Evolutionary conservation across 345 rosid species (phyloP).

Genomic region (Eucalyptus tenuipes): DNA sequence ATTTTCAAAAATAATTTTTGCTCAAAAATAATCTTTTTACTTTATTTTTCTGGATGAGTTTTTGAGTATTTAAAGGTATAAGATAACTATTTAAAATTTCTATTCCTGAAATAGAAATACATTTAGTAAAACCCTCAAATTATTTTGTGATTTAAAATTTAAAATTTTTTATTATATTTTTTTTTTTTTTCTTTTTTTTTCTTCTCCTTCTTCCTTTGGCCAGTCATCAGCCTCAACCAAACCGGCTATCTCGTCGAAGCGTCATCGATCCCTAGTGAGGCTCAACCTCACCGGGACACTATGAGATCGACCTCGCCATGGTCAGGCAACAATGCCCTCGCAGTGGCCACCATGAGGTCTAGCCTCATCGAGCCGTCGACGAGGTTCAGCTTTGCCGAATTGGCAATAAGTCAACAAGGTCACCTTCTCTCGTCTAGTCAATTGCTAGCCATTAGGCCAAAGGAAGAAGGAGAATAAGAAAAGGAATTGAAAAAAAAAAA

Average conservation of each 20-base stretch:
- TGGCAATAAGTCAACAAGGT: too few species aligned
- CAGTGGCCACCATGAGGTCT: rapidly evolving
- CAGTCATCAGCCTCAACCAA: rapidly evolving
- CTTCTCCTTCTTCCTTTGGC: too few species aligned
- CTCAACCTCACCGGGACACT: rapidly evolving
- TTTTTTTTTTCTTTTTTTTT: rapidly evolving
- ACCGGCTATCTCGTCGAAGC: rapidly evolving
- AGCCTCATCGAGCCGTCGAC: rapidly evolving
- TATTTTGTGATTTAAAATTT: too few species aligned
- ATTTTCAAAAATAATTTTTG: rapidly evolving
- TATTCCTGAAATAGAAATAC: too few species aligned
- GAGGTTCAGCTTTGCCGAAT: rapidly evolving
- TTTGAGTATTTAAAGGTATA: too few species aligned
- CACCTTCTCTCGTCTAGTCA: rapidly evolving
- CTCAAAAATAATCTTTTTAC: rapidly evolving
- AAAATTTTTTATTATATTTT: too few species aligned
- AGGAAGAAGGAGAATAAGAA: too few species aligned
- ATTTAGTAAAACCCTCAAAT: rapidly evolving
- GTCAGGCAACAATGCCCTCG: rapidly evolving
- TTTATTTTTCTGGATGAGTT: too few species aligned
- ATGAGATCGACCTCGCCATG: rapidly evolving
- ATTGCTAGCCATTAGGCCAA: rapidly evolving
- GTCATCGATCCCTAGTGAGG: rapidly evolving
- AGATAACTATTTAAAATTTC: rapidly evolving
- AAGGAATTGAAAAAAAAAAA: too few species aligned